Conservation (phyloP, 495 filamentous ascomycete genomes). For the Chaetomidium leptoderma region DNA sequence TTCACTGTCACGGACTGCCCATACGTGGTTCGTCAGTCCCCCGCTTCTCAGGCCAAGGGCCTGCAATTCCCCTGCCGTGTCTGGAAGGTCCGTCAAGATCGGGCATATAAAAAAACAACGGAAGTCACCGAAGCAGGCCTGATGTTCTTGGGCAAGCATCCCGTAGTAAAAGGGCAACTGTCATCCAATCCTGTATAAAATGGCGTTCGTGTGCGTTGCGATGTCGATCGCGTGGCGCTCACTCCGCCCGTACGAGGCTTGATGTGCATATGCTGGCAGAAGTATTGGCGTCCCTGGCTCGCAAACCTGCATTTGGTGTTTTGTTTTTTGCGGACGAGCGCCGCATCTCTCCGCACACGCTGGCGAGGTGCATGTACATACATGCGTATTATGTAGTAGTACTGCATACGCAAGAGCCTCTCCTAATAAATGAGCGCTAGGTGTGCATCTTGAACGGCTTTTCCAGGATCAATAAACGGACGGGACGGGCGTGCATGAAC, state of each 20-base stretch:
- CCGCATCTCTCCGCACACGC: not conserved
- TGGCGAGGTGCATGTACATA: not conserved
- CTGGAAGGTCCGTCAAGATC: not conserved
- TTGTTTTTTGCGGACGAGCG: not conserved
- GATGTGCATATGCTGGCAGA: not conserved
- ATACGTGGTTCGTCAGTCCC: too few relatives aligned
- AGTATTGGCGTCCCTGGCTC: not conserved
- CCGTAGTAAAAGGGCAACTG: not conserved
- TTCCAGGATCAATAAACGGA: too few relatives aligned
- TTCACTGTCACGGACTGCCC: too few relatives aligned
- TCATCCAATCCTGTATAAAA: too few relatives aligned
- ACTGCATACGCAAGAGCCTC: not conserved
- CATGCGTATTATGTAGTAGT: too few relatives aligned
- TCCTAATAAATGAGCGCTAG: not conserved
- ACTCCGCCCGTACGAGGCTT: not conserved
- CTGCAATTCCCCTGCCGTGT: not conserved
- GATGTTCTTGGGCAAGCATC: not conserved
- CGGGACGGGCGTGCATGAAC: not conserved
- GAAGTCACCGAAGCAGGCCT: too few relatives aligned
- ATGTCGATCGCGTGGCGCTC: not conserved
- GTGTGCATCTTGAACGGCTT: not conserved
- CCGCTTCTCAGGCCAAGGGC: not conserved
- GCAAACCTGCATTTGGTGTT: not conserved
- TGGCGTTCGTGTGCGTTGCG: not conserved
- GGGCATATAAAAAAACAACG: not conserved